Evolutionary conservation across 352 stramenopile species (phyloP).

Genomic region (Phytophthora meadii): DNA sequence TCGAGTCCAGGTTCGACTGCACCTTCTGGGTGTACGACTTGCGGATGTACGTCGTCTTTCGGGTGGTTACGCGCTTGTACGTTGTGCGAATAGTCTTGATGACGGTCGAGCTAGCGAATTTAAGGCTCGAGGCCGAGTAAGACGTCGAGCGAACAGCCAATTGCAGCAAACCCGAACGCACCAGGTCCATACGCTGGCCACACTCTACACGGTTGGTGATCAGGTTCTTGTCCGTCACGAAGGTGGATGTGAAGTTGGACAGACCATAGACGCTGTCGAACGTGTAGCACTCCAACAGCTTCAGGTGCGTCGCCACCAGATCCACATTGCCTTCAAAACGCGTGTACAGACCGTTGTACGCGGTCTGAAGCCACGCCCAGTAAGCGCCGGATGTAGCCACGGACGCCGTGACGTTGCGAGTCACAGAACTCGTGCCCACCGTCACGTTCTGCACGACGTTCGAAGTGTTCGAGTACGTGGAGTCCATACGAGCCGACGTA

Average conservation of each 20-base stretch:
- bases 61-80: constrained; percentile 47
- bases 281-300: constrained; percentile 67
- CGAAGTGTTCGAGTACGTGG: constrained; percentile 46
- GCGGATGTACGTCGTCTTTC: constrained; percentile 42
- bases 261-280: constrained; percentile 64
- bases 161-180: constrained; percentile 51
- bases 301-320: constrained; percentile 66
- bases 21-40: constrained; percentile 47
- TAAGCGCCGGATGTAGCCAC: constrained; percentile 64
- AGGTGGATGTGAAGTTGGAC: constrained; percentile 51
- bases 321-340: constrained; percentile 69
- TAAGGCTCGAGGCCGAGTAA: constrained; percentile 55
- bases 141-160: constrained; percentile 49
- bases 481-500: constrained; percentile 29
- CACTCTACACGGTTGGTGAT: constrained; percentile 53
- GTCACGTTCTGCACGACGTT: constrained; percentile 52
- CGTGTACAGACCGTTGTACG: constrained; percentile 61
- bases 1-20: constrained; percentile 37
- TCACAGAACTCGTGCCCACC: constrained; percentile 41
- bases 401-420: constrained; percentile 49
- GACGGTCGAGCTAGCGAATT: constrained; percentile 53
- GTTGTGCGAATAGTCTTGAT: constrained; percentile 47
- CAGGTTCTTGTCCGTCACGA: constrained; percentile 64
- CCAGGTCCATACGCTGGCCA: constrained; percentile 58
- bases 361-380: constrained; percentile 68